A percentile compares a stretch with the other conserved stretches of the same genome.
These are phyloP conservation scores for Ogataea ganodermae DNA, from an alignment of 805 yeast species.

Conservation along the genomic window DNA sequence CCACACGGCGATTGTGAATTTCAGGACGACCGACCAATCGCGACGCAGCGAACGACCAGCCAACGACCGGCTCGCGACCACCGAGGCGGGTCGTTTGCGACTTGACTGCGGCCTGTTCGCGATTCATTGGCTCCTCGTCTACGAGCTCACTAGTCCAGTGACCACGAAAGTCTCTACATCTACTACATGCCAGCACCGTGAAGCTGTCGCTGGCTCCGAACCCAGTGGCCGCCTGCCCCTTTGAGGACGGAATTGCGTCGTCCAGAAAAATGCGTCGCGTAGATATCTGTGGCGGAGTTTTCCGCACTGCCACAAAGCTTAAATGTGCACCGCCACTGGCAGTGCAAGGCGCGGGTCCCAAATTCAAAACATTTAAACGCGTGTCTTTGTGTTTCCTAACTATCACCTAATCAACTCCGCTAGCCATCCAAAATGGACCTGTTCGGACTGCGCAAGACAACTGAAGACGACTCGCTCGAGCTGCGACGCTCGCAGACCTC, in stretches of 20 bases:
- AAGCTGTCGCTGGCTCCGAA: no score
- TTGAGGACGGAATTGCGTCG: conserved; percentile 3
- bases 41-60: neutral
- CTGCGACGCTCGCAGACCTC: conserved; percentile 19
- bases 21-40: conserved; percentile 10
- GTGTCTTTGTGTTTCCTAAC: neutral
- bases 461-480: conserved; percentile 23
- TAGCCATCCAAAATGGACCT: neutral
- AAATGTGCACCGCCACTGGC: neutral
- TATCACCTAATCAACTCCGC: no score
- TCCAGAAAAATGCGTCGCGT: conserved; percentile 2
- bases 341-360: neutral
- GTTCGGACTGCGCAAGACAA: conserved; percentile 5
- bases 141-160: no score
- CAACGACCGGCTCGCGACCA: no score
- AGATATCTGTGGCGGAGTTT: neutral
- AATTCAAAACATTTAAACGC: neutral
- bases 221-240: neutral
- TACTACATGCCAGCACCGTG: no score
- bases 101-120: no score
- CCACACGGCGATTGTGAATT: conserved; percentile 1
- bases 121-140: no score
- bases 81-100: no score
- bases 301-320: neutral
- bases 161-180: no score